Conservation (phyloP, 495 filamentous ascomycete genomes). For the Penicillium coprophilum region DNA sequence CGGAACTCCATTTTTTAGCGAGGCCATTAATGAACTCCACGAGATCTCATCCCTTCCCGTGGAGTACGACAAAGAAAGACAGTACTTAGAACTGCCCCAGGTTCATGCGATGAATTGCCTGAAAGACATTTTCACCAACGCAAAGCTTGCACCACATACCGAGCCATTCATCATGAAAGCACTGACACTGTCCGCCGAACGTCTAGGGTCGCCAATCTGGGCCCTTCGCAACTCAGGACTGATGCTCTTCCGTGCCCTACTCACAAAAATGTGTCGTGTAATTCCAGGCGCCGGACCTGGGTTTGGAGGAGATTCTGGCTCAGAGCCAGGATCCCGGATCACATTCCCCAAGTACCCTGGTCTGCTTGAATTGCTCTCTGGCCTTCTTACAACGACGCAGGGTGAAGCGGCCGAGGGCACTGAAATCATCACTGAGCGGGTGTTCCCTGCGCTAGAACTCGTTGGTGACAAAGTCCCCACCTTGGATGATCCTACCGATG, state of each 20-base stretch:
- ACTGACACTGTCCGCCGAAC: conserved; percentile 70
- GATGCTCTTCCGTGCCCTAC: conserved; percentile 79
- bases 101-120: conserved; percentile 93
- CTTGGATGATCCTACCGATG: conserved; percentile 33
- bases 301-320: conserved; percentile 44
- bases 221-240: conserved; percentile 89
- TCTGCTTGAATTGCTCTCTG: conserved; percentile 64
- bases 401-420: conserved; percentile 39
- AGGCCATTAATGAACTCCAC: conserved; percentile 53
- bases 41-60: conserved; percentile 58
- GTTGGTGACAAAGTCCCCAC: conserved; percentile 56
- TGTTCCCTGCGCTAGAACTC: conserved; percentile 87
- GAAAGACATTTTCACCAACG: conserved; percentile 81
- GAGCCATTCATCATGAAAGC: conserved; percentile 69
- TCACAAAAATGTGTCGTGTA: conserved; percentile 61
- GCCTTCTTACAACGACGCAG: conserved; percentile 55
- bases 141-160: conserved; percentile 60
- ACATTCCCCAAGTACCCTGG: conserved; percentile 66
- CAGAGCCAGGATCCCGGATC: conserved; percentile 43
- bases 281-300: conserved; percentile 33
- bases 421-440: conserved; percentile 60
- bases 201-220: conserved; percentile 71
- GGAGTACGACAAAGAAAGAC: conserved; percentile 38
- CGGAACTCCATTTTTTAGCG: conserved; percentile 45
- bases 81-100: conserved; percentile 71